Evolutionary conservation across 1,284 basidiomycete genomes (phyloP).

Genomic region (Leucoagaricus sp.): DNA sequence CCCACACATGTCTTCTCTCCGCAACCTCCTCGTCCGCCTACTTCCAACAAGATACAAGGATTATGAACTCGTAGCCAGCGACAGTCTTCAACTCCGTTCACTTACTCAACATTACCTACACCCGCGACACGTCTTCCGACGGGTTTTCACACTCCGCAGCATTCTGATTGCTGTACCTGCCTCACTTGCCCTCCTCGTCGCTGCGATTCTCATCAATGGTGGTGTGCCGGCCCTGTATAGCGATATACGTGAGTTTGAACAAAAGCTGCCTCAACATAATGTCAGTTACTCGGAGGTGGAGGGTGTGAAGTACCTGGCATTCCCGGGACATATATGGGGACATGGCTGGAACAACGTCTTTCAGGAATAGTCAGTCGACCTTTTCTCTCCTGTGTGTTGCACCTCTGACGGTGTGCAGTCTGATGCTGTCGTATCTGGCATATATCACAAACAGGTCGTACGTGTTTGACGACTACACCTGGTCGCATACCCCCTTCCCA

Average conservation of each 20-base stretch:
- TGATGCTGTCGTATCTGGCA: constrained; percentile 51
- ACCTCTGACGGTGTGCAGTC: constrained; percentile 12
- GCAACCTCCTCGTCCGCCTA: not conserved
- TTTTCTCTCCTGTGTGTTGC: not conserved
- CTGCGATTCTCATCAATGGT: constrained; percentile 5
- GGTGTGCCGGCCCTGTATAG: constrained; percentile 29
- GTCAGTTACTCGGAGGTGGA: not conserved
- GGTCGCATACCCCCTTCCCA: constrained; percentile 51
- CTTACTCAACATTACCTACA: not conserved
- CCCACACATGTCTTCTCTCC: too few relatives aligned
- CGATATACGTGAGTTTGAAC: constrained; percentile 25
- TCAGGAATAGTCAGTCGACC: constrained; percentile 50
- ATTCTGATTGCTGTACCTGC: not conserved
- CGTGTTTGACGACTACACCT: constrained; percentile 70
- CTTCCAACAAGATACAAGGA: not conserved
- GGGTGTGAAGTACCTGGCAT: constrained; percentile 38
- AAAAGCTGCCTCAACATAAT: constrained; percentile 24
- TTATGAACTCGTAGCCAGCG: constrained; percentile 1
- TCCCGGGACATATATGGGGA: constrained; percentile 54
- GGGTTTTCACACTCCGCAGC: not conserved
- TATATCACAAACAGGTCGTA: constrained; percentile 47
- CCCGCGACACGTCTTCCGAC: not conserved
- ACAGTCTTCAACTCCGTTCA: not conserved
- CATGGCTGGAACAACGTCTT: constrained; percentile 59
- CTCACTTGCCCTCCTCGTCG: not conserved